phyloP scores from a whole-genome alignment of 345 rosid genomes.

The Brassica cretica region DNA sequence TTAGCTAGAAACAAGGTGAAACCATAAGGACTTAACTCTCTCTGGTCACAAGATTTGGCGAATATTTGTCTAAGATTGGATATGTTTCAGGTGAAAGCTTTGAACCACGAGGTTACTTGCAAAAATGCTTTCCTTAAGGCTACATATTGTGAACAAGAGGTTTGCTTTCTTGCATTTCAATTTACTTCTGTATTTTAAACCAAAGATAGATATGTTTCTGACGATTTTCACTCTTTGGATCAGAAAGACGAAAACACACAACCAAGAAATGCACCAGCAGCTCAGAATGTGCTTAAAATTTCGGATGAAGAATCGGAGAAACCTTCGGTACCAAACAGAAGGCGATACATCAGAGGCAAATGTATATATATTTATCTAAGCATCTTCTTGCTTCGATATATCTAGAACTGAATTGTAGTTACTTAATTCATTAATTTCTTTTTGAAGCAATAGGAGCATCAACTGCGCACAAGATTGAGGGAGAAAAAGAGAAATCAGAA shows the following conservation, averaged over 20 bases:
- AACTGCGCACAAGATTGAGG: conserved; percentile 33
- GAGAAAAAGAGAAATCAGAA: conserved; percentile 54
- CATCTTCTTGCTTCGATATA: neutral
- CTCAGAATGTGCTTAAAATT: neutral
- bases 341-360: conserved; percentile 29
- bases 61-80: neutral
- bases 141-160: conserved; percentile 26
- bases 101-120: conserved; percentile 31
- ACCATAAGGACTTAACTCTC: neutral
- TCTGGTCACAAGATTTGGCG: neutral
- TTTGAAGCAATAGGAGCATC: conserved; percentile 57
- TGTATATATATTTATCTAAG: conserved; percentile 13
- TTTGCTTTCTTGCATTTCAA: neutral
- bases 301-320: neutral
- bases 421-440: neutral
- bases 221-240: neutral
- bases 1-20: conserved; percentile 35
- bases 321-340: conserved; percentile 21
- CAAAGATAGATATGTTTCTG: conserved; percentile 10
- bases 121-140: conserved; percentile 30
- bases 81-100: conserved; percentile 28
- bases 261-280: conserved; percentile 12
- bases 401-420: neutral
- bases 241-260: conserved; percentile 17
- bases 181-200: neutral